Evolutionary conservation across 1,284 basidiomycete species (phyloP), one percentile per base, ranked within the genome.

Genomic region (Sphaerobolus stellatus): DNA sequence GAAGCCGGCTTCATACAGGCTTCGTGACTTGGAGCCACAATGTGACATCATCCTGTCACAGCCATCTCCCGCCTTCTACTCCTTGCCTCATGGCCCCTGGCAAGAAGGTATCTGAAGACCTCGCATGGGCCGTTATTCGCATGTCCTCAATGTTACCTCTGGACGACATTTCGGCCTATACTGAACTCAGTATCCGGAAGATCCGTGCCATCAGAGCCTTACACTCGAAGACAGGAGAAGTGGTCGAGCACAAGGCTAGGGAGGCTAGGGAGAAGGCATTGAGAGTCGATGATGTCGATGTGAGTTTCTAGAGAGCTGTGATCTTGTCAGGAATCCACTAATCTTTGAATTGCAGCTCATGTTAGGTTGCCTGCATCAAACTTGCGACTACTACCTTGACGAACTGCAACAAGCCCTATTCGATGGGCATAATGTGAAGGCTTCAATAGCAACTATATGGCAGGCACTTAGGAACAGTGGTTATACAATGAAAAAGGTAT

Each of bases 401-500:
- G 49, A 60, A 38, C 18, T 60, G 4, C 33, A 52, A 31, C 40
- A 53, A 27, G 25, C 30, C 27, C 41, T 62, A 14, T 28, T 14
- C 16, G 27, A 45, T 25, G 6, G 38, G 16, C 63, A 61, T 48
- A 61, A 58, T 2, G 9, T 52, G 1, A 1, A 36, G 0, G 62
- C 62, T 3, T 65, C 58, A 1, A 11, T 18, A 1, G 16, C 61
- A 0, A 69, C 64, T 1, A 52, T 70, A 0, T 65, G 61, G 59
- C 22, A 56, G 7, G 56, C 57, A 0, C 59, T 71, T 3, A 6
- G 33, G 34, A 38, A 57, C 2, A 33, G 31, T 7, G 60, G 59
- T 1, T 63, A 64, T 38, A 61, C 53, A 1, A 57, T 62, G 58
- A 68, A 68, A 28, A 64, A 68, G 59, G 66, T 66, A 41, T 7